phyloP scores from a whole-genome alignment of 176 grass and related monocot species.

The Lolium perenne region DNA sequence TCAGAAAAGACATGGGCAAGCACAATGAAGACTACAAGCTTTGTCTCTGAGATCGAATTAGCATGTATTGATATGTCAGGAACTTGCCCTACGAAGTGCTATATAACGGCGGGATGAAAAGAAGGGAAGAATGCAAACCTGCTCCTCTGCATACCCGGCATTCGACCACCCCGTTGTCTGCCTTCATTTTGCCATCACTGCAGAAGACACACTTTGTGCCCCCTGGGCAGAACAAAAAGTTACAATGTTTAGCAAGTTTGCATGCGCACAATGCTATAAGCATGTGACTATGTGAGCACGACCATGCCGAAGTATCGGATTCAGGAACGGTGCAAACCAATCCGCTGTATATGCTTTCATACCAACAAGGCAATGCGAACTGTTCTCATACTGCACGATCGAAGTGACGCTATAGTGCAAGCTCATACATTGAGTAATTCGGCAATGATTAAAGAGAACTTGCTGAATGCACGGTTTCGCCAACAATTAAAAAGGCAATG shows the following conservation, averaged over 20 bases:
- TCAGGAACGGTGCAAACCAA: not conserved
- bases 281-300: not conserved
- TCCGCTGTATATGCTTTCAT: not conserved
- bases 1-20: not conserved
- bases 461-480: not conserved
- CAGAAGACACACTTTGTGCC: constrained; percentile 93
- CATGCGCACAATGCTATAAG: not conserved
- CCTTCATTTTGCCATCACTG: constrained; percentile 84
- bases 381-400: not conserved
- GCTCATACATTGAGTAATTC: not conserved
- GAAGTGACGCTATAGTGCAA: not conserved
- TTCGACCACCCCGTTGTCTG: constrained; percentile 72
- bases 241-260: not conserved
- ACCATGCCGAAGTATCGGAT: not conserved
- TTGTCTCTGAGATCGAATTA: not conserved
- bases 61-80: not conserved
- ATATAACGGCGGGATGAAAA: not conserved
- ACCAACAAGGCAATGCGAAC: not conserved
- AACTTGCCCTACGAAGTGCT: not conserved
- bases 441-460: not conserved
- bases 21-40: not conserved
- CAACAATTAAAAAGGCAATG: not conserved
- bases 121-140: constrained; percentile 51
- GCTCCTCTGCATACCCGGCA: constrained; percentile 93
- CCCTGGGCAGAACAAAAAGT: constrained; percentile 43